Evolutionary conservation across 2,329 filamentous ascomycete genomes (phyloP), one percentile per base, ranked within the genome.

Genomic region (Hansfordia pulvinata): DNA sequence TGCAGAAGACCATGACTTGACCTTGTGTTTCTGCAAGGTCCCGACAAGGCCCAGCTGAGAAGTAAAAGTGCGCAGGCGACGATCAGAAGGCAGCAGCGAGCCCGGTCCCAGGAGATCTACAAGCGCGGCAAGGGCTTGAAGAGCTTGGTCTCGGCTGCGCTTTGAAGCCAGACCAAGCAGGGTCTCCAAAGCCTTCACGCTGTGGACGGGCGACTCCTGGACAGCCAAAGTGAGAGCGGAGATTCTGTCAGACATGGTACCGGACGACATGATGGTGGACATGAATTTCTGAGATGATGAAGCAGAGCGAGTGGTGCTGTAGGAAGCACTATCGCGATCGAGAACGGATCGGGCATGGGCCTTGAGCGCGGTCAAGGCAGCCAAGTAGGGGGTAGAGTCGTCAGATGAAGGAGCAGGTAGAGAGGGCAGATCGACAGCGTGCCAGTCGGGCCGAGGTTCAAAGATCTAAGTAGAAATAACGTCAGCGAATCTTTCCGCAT

Each of bases 191-290:
- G 86, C 80, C 46, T 90, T 88, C 35, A 74, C 76, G 34, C 86
- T 96, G 53, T 98, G 90, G 27, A 96, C 59, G 11, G 90, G 90
- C 7, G 92, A 96, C 53, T 98, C 90, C 57, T 98, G 92, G 9
- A 94, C 76, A 30, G 90, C 80, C 39, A 98, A 63, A 4, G 90
- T 98, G 44, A 98, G 62, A 4, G 90, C 92, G 3, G 90, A 98
- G 22, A 96, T 79, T 52, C 94, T 96, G 52, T 98, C 90, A 30
- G 85, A 92, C 40, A 96, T 70, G 8, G 92, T 98, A 62, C 90
- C 90, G 2, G 86, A 92, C 8, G 84, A 64, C 82, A 96, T 94
- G 49, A 98, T 94, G 11, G 85, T 93, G 2, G 86, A 83, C 63
- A 96, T 76, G 61, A 98, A 98, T 50, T 86, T 93, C 53, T 92